These are phyloP conservation scores for Eucalyptus cloeziana DNA, from an alignment of 345 rosid species.

Conservation along the genomic window DNA sequence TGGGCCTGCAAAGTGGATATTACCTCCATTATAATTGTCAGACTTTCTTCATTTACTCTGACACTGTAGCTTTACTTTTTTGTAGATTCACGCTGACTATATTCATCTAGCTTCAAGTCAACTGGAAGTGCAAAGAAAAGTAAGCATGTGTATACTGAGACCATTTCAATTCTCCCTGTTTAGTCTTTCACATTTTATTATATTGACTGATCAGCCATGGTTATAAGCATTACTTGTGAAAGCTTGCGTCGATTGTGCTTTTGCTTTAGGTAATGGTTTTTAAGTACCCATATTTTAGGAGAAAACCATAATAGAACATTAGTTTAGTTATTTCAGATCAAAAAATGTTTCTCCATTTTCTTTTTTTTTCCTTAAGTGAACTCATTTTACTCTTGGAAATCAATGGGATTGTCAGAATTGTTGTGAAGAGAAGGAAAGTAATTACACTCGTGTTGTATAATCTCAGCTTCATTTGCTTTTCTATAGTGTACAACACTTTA, in stretches of 20 bases:
- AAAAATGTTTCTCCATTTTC: not conserved
- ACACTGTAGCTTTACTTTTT: not conserved
- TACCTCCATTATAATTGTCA: not conserved
- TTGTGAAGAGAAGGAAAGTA: not conserved
- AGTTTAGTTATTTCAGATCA: not conserved
- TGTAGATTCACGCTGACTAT: slow-evolving; percentile 76
- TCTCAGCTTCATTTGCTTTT: not conserved
- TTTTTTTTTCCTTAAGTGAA: not conserved
- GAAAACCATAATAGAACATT: not conserved
- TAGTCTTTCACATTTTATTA: too few relatives aligned
- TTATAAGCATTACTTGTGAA: too few relatives aligned
- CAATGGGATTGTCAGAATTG: not conserved
- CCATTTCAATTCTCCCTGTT: not conserved
- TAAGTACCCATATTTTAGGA: not conserved
- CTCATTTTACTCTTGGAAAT: not conserved
- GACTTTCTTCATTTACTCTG: not conserved
- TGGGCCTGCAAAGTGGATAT: not conserved
- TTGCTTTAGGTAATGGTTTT: not conserved
- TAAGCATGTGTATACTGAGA: slow-evolving; percentile 6
- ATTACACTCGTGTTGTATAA: not conserved
- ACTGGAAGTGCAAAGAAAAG: slow-evolving; percentile 76
- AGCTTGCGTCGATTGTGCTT: too few relatives aligned
- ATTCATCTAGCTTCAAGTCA: slow-evolving; percentile 81
- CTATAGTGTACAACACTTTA: not conserved
- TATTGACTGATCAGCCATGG: too few relatives aligned